A percentile compares a stretch with the other conserved stretches of the same genome.
phyloP scores from a whole-genome alignment of 2,329 filamentous ascomycete genomes.

The Aspergillus pseudoterreus region DNA sequence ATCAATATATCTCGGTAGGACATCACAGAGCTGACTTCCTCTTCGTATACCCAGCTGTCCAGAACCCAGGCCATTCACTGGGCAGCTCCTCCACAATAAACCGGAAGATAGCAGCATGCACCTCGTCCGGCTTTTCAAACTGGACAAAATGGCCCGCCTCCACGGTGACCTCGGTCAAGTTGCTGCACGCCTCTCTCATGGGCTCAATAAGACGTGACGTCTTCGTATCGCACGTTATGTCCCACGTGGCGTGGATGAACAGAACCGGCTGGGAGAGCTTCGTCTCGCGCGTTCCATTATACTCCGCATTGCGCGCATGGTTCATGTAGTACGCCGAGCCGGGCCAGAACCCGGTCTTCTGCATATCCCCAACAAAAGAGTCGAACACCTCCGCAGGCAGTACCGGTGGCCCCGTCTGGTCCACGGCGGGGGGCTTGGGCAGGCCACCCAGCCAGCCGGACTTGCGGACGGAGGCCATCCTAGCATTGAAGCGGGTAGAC shows the following conservation, averaged over 20 bases:
- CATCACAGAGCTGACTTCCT: neutral
- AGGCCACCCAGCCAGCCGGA: neutral
- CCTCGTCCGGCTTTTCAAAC: conserved; percentile 5
- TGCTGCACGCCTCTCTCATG: conserved; percentile 2
- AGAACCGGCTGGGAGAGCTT: conserved; percentile 27
- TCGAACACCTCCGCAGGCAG: conserved; percentile 2
- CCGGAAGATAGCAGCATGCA: conserved; percentile 3
- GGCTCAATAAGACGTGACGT: conserved; percentile 2
- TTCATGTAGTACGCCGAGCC: conserved; percentile 44
- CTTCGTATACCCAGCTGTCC: conserved; percentile 2
- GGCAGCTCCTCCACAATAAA: conserved; percentile 4
- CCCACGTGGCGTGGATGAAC: conserved; percentile 5
- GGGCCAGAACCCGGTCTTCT: conserved; percentile 39
- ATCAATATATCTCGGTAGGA: no score
- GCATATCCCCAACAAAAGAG: conserved; percentile 29
- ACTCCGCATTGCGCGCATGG: conserved; percentile 41
- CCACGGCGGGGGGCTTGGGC: neutral
- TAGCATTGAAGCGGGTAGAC: neutral
- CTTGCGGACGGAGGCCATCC: neutral
- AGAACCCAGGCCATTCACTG: conserved; percentile 3
- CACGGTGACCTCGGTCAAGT: conserved; percentile 5
- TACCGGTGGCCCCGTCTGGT: neutral
- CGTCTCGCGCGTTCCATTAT: conserved; percentile 33
- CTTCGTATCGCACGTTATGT: conserved; percentile 5
- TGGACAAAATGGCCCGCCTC: conserved; percentile 5